Conservation (phyloP, 352 stramenopile species). For the Lagenidium sp. region DNA sequence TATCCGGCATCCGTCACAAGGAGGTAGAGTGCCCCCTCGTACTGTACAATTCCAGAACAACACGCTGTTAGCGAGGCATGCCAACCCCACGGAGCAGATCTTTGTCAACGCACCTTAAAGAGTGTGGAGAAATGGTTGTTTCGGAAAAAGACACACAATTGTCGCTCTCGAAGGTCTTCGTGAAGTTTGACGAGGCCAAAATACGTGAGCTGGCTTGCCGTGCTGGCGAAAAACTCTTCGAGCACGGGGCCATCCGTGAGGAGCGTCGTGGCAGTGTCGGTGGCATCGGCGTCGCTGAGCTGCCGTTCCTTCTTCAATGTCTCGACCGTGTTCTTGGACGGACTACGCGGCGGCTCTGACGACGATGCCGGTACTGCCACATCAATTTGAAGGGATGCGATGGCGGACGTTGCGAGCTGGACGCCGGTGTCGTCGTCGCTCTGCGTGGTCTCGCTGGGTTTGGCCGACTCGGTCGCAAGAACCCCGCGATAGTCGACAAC, state of each 20-base stretch:
- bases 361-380: slow-evolving; percentile 15
- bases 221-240: slow-evolving; percentile 87
- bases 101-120: slow-evolving; percentile 88
- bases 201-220: slow-evolving; percentile 92
- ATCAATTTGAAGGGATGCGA: slow-evolving; percentile 38
- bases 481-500: slow-evolving; percentile 86
- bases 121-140: slow-evolving; percentile 99
- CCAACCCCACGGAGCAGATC: too few relatives aligned
- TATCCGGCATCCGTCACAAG: slow-evolving; percentile 97
- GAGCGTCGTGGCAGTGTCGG: slow-evolving; percentile 42
- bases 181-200: slow-evolving; percentile 91
- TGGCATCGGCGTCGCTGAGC: slow-evolving; percentile 56
- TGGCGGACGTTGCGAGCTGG: slow-evolving; percentile 8
- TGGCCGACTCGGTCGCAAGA: slow-evolving; percentile 45
- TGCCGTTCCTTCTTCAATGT: slow-evolving; percentile 72
- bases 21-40: slow-evolving; percentile 90
- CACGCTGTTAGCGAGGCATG: too few relatives aligned
- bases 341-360: slow-evolving; percentile 40
- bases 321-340: slow-evolving; percentile 56
- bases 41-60: slow-evolving; percentile 24
- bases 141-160: slow-evolving; percentile 96
- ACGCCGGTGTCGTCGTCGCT: slow-evolving; percentile 2
- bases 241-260: slow-evolving; percentile 75
- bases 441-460: too few relatives aligned
- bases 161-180: slow-evolving; percentile 83